phyloP scores from a whole-genome alignment of 2,329 filamentous ascomycete species.

The Clonostachys solani region DNA sequence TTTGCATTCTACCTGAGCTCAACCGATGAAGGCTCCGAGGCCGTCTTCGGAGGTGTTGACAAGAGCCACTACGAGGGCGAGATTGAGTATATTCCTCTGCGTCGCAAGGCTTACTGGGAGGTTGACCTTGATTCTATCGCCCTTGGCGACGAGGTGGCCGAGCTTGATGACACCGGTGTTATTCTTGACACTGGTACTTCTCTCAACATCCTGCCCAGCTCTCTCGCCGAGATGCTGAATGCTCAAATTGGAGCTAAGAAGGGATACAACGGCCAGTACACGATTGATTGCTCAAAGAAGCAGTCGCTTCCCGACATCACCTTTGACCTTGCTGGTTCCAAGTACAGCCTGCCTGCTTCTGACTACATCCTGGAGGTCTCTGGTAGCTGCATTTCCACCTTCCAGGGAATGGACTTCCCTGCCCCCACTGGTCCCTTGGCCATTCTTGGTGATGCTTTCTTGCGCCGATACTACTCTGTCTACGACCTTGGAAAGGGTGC shows the following conservation, averaged over 20 bases:
- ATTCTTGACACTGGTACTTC: conserved; percentile 99
- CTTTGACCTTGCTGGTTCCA: conserved; percentile 84
- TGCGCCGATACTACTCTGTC: conserved; percentile 88
- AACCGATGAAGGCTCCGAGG: conserved; percentile 72
- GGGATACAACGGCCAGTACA: conserved; percentile 95
- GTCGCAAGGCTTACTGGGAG: conserved; percentile 99
- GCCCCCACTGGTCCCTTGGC: conserved; percentile 86
- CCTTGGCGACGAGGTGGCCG: conserved; percentile 79
- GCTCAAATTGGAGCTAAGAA: conserved; percentile 98
- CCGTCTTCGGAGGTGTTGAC: conserved; percentile 85
- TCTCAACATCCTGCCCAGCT: conserved; percentile 87
- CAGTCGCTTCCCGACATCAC: conserved; percentile 82
- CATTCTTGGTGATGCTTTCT: conserved; percentile 86
- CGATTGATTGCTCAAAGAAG: conserved; percentile 82
- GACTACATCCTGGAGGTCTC: conserved; percentile 97
- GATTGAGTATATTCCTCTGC: conserved; percentile 87
- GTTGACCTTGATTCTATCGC: conserved; percentile 91
- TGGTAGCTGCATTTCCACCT: conserved; percentile 93
- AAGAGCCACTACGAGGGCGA: conserved; percentile 77
- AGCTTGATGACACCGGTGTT: conserved; percentile 90
- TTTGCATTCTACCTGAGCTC: conserved; percentile 96
- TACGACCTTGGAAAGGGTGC: conserved; percentile 89
- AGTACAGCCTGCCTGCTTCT: conserved; percentile 83
- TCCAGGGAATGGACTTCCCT: conserved; percentile 95
- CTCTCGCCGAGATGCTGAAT: conserved; percentile 94